Base-by-base conservation (phyloP, 1,139 yeast species). In the Debaryomyces coudertii region DNA sequence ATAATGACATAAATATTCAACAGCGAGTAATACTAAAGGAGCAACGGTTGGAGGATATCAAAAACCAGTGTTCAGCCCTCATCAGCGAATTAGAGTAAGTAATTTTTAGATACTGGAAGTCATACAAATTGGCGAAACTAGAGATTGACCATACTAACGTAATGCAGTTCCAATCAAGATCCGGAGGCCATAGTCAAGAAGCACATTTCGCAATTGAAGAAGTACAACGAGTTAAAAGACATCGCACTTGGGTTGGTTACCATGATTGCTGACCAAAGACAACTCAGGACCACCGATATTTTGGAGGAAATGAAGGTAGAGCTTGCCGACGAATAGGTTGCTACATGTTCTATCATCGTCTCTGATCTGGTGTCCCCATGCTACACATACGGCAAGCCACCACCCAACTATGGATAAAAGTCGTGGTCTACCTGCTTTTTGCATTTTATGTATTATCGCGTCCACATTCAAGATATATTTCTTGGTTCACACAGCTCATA, bases 181-280 rank as follows among this genome's bases (percentile, higher is more conserved):
- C 69, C 70, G 5, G 69, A 60, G 44, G 62, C 67, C 4, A 68
- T 77, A 3, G 72, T 76, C 31, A 71, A 70, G 47, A 63, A 59
- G 43, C 83, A 79, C 51, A 71, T 79, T 30, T 56, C 61, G 44
- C 71, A 70, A 51, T 59, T 79, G 41, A 69, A 73, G 45, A 61
- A 66, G 48, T 79, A 79, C 57, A 73, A 79, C 52, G 83, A 78
- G 46, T 60, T 79, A 43, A 73, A 74, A 50, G 83, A 78, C 53
- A 68, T 75, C 14, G 82, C 83, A 1, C 59, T 78, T 51, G 76
- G 74, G 2, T 59, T 80, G 48, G 72, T 79, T 22, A 68, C 76
- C 28, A 65, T 77, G 69, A 78, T 79, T 42, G 82, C 83, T 2
- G 79, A 76, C 48, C 79, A 74, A 49, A 65, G 78, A 45, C 63